phyloP scores from a whole-genome alignment of 2,329 filamentous ascomycete genomes.

The Mycosphaerelloides madeirae region DNA sequence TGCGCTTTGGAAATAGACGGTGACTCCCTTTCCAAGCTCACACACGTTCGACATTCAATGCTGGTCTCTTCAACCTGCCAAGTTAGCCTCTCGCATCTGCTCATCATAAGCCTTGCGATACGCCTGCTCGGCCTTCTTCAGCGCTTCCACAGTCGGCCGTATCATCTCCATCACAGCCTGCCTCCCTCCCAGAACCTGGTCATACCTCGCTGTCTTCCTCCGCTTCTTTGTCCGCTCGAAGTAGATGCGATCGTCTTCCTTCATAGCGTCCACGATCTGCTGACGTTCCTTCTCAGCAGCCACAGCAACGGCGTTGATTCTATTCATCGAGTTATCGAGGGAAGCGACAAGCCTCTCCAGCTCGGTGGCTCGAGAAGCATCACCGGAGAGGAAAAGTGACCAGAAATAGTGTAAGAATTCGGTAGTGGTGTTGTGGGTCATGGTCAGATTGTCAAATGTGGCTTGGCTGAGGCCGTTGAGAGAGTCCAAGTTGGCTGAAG shows the following conservation, averaged over 20 bases:
- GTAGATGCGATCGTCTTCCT: conserved; percentile 65
- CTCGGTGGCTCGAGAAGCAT: conserved; percentile 70
- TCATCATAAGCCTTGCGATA: conserved; percentile 66
- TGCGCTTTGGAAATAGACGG: no score
- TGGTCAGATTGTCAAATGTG: conserved; percentile 58
- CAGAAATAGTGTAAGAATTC: conserved; percentile 99
- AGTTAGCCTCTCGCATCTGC: conserved; percentile 40
- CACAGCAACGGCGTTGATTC: conserved; percentile 74
- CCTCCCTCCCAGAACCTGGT: conserved; percentile 68
- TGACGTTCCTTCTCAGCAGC: conserved; percentile 73
- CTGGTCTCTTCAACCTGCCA: not conserved
- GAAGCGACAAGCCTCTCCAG: conserved; percentile 78
- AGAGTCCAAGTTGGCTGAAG: conserved; percentile 23
- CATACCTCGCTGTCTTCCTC: conserved; percentile 49
- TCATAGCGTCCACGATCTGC: conserved; percentile 60
- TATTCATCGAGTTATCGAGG: conserved; percentile 67
- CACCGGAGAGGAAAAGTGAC: conserved; percentile 83
- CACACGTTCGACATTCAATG: no score
- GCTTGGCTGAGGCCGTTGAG: conserved; percentile 36
- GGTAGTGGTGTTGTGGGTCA: conserved; percentile 86
- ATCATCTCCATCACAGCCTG: conserved; percentile 73
- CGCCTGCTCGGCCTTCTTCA: conserved; percentile 64
- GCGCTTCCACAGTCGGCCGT: conserved; percentile 64
- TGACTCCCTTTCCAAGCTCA: no score
- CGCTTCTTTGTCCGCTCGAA: conserved; percentile 70